Base-by-base conservation (phyloP, 106 monocot species). In the Hemerocallis citrina region DNA sequence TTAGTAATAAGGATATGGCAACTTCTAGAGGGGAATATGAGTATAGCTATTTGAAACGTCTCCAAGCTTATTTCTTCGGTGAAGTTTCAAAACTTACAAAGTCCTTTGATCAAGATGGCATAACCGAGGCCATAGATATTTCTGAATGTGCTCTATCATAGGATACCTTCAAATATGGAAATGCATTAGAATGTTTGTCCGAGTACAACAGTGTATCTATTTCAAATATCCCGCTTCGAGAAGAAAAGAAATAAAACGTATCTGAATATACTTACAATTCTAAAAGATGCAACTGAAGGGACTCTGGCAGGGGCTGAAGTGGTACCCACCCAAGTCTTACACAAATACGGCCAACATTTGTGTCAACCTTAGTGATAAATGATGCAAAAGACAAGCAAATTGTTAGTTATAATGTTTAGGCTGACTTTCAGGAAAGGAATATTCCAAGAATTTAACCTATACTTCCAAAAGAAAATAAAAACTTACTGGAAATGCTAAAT, bases 251-350 rank as follows among this genome's bases (percentile, higher is more conserved):
- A 23, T 25, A 47, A 8, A 52, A n/a, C 19, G 37, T 38, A 5
- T 6, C 11, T 5, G 50, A 50, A 31, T 7, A 59, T 17, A 62
- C 81, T 76, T 70, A 93, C 92, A 88, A 42, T 51, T 93, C 92
- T 67, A 93, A 61, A 38, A 93, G 81, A 72, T 93, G 92, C 55
- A 93, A 61, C 55, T 93, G 88, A 69, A 93, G 76, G 40, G 92
- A 88, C 73, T 88, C 92, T 6, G 92, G 92, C 49, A 93, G 66
- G 25, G 88, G 84, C 52, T 93, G 84, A 61, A 93, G 81, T 22
- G 92, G 92, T 29, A 93, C 92, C 92, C 92, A 93, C 71, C 92
- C 92, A 43, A 93, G 65, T 67, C 92, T 84, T 41, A 93, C 92
- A 66, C 88, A 88, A 66, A 93, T 93, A 34, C 92, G 84, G 23